Evolutionary conservation across 1,284 basidiomycete species (phyloP), one percentile per base, ranked within the genome.

Genomic region (Cutaneotrichosporon mucoides): DNA sequence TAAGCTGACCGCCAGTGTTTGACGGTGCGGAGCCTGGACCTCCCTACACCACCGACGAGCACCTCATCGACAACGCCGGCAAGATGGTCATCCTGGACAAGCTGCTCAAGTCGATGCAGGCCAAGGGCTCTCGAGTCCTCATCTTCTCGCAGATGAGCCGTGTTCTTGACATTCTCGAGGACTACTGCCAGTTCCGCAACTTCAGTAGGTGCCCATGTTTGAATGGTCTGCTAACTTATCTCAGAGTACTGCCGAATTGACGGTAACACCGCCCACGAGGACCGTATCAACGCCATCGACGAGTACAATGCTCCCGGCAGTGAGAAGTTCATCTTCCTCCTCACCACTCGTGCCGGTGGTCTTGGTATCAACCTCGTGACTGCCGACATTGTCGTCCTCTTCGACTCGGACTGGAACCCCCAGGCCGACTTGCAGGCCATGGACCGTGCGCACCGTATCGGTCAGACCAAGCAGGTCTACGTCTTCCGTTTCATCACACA

Each of bases 111-210:
- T 85, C 83, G 48, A 89, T 98, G 90, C 92, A 91, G 76, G 87
- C 82, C 44, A 94, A 95, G 77, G 95, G 94, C 10, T 96, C 92
- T 2, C 86, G 95, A 10, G 92, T 95, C 2, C 85, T 98, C 65
- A 97, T 99, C 67, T 99, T 99, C 82, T 94, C 90, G 67, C 95
- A 98, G 79, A 99, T 99, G 95, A 94, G 90, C 79, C 89, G 95
- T 46, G 87, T 93, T 34, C 80, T 90, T 35, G 96, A 99, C 77
- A 99, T 99, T 63, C 79, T 99, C 44, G 95, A 99, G 75, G 96
- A 99, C 74, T 99, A 96, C 79, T 98, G 93, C 76, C 81, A 96
- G 62, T 99, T 98, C 83, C 83, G 95, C 51, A 81, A 81, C 59
- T 95, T 90, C 79, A 88, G 92, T 94, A 69, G 62, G 89, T 83